Base-by-base conservation (phyloP, 768 basidiomycete genomes). In the Kwoniella europaea region DNA sequence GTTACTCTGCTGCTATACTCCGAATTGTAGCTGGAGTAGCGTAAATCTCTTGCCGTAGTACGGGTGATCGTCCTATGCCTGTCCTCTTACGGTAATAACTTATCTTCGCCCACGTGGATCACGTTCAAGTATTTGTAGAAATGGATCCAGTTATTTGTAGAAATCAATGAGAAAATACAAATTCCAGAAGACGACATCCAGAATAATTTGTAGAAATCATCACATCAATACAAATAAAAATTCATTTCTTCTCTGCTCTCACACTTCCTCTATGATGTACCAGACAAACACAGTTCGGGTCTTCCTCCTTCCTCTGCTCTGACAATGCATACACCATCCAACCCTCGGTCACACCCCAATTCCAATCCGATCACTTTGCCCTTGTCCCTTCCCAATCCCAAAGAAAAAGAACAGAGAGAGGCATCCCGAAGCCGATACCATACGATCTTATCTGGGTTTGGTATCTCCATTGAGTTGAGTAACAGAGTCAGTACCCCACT, bases 191-290 rank as follows among this genome's bases (percentile, higher is more conserved):
- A 35, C 35, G 35, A 35, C 35, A 6, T 35, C 6, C 35, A 20
- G 57, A 58, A 24, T 10, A 27, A 58, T 58, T 58, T 58, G 20
- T 58, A 24, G 20, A 56, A 56, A 56, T 56, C n/a, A 22, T 56
- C 54, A 35, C 54, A 56, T n/a, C 10, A 20, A 20, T 56, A 58
- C 57, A 58, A 58, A 58, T 58, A 41, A 58, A n/a, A n/a, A n/a
- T n/a, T 24, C 15, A 12, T 35, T 35, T 9, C 35, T 35, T 35
- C 35, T 35, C 35, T 35, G 35, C 35, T 35, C 7, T 35, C 35
- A 35, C 35, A 35, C 35, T 35, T 35, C 35, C 35, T 7, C 35
- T 9, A 1, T 35, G 7, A 1, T 35, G 7, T 35, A 35, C 35
- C 7, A 35, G 35, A 35, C 35, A 35, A 9, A 35, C 35, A 35